Evolutionary conservation across 2,329 filamentous ascomycete genomes (phyloP).

Genomic region (Colletotrichum truncatum): DNA sequence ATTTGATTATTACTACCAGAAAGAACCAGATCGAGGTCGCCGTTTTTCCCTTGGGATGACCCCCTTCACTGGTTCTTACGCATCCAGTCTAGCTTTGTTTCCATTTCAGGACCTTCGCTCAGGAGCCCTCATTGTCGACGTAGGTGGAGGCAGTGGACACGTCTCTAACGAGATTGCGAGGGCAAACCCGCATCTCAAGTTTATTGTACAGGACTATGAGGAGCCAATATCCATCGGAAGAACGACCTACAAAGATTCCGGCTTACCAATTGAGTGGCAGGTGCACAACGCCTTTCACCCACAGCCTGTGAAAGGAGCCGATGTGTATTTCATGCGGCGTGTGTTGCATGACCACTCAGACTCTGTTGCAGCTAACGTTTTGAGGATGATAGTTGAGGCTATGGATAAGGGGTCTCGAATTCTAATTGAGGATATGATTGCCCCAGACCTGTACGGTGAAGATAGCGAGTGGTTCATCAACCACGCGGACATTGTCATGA

Average conservation of each 20-base stretch:
- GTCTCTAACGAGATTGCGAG: not conserved
- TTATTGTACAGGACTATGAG: not conserved
- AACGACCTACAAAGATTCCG: not conserved
- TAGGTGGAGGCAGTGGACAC: not conserved
- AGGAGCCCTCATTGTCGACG: not conserved
- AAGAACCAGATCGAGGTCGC: not conserved
- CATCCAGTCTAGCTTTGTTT: not conserved
- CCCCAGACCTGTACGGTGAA: not conserved
- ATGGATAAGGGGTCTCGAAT: not conserved
- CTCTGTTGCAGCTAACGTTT: not conserved
- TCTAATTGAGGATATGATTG: not conserved
- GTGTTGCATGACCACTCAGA: not conserved
- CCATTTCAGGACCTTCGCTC: not conserved
- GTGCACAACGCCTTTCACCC: not conserved
- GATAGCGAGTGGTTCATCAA: conserved; percentile 7
- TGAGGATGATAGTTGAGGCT: not conserved
- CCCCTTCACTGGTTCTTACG: not conserved
- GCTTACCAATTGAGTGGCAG: not conserved
- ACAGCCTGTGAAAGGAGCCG: not conserved
- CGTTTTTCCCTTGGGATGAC: not conserved
- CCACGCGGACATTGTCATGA: not conserved
- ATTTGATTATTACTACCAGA: not conserved
- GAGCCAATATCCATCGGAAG: not conserved
- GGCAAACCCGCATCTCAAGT: not conserved
- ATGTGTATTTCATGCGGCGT: not conserved